Conservation (phyloP, 805 yeast genomes). For the Barnettozyma botsteinii region DNA sequence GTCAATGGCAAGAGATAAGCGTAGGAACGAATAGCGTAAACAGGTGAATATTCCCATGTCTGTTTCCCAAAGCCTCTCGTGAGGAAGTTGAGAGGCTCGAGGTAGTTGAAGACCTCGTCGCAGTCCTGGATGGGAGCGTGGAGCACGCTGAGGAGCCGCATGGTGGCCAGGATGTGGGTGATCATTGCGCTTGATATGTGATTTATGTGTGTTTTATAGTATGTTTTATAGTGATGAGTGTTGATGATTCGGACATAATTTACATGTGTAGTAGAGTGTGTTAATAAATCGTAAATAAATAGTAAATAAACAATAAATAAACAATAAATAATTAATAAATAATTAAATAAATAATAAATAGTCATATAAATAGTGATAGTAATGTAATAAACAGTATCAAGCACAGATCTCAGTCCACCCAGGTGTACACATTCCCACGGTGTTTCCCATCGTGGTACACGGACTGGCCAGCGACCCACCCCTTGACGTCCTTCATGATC, state of each 20-base stretch:
- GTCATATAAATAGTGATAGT: background rate
- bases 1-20: slow-evolving; percentile 52
- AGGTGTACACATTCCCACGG: slow-evolving; percentile 31
- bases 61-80: slow-evolving; percentile 83
- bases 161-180: slow-evolving; percentile 3
- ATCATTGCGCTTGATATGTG: no score
- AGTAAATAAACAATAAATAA: no score
- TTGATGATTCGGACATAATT: no score
- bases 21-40: slow-evolving; percentile 82
- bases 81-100: slow-evolving; percentile 86
- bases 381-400: background rate
- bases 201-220: no score
- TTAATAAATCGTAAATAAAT: background rate
- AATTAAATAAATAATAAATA: background rate
- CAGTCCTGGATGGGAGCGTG: slow-evolving; percentile 80
- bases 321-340: no score
- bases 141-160: slow-evolving; percentile 37
- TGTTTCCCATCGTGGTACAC: slow-evolving; percentile 39
- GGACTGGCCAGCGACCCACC: slow-evolving; percentile 50
- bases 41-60: slow-evolving; percentile 96
- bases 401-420: no score
- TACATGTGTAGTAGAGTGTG: background rate
- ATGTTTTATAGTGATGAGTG: background rate
- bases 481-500: slow-evolving; percentile 56
- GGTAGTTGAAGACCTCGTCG: slow-evolving; percentile 87